phyloP scores from a whole-genome alignment of 2,329 filamentous ascomycete genomes.

The Elsinoe necatrix region DNA sequence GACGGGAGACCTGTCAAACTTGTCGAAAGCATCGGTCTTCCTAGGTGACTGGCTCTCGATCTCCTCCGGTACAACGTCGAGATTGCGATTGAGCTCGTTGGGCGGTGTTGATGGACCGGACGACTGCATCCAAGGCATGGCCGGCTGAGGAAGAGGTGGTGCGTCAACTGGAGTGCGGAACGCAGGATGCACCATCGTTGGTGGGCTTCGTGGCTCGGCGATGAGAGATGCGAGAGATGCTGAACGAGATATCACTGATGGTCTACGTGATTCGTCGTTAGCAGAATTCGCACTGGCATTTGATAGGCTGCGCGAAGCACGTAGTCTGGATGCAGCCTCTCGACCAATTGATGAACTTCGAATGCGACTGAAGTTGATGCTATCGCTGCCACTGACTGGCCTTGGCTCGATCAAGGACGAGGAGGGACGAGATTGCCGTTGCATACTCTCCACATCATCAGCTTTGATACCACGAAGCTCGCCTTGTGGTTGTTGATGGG shows the following conservation, averaged over 20 bases:
- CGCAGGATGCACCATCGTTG: slow-evolving; percentile 18
- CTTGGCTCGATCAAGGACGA: not conserved
- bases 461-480: slow-evolving; percentile 46
- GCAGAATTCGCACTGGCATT: slow-evolving; percentile 26
- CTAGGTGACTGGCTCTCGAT: slow-evolving; percentile 28
- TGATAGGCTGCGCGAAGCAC: slow-evolving; percentile 18
- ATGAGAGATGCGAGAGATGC: slow-evolving; percentile 12
- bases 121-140: slow-evolving; percentile 36
- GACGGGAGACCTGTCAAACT: not conserved
- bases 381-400: not conserved
- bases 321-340: not conserved
- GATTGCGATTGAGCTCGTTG: slow-evolving; percentile 27
- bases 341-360: slow-evolving; percentile 3
- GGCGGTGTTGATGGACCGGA: slow-evolving; percentile 20
- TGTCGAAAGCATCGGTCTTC: slow-evolving; percentile 1
- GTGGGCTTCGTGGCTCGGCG: slow-evolving; percentile 16
- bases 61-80: slow-evolving; percentile 41
- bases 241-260: slow-evolving; percentile 9
- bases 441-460: slow-evolving; percentile 33
- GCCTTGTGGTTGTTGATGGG: slow-evolving; percentile 43
- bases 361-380: slow-evolving; percentile 9
- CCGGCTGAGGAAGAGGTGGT: slow-evolving; percentile 20
- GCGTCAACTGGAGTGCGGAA: slow-evolving; percentile 10
- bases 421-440: slow-evolving; percentile 6
- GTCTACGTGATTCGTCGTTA: slow-evolving; percentile 21